These are phyloP conservation scores for Penicillium sp. DNA, from an alignment of 2,329 filamentous ascomycete species.

Conservation along the genomic window DNA sequence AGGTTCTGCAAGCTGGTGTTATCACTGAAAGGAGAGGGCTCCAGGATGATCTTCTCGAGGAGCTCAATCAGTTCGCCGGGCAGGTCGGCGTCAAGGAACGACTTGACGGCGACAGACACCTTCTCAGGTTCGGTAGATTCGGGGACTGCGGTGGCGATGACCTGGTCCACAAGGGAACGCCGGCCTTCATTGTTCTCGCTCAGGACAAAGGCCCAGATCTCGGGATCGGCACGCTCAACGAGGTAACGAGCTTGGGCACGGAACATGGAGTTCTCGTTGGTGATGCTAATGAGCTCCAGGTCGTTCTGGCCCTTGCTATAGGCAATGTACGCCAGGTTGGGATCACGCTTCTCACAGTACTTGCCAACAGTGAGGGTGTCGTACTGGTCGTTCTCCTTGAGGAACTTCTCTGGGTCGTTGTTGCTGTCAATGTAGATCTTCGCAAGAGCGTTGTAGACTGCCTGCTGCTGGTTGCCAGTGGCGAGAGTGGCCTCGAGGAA, in stretches of 20 bases:
- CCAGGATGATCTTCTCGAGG: conserved; percentile 98
- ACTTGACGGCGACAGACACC: conserved; percentile 89
- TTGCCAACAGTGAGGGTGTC: conserved; percentile 90
- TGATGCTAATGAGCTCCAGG: conserved; percentile 92
- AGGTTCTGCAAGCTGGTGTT: conserved; percentile 96
- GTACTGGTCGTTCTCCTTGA: conserved; percentile 96
- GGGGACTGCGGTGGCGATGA: conserved; percentile 90
- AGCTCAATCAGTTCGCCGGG: conserved; percentile 94
- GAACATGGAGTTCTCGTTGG: conserved; percentile 99
- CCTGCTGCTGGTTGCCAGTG: conserved; percentile 90
- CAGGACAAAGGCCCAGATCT: conserved; percentile 93
- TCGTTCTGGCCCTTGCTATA: conserved; percentile 98
- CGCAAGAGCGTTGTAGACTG: conserved; percentile 92
- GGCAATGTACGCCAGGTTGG: conserved; percentile 89
- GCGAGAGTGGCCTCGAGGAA: conserved; percentile 93
- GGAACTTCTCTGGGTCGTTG: conserved; percentile 95
- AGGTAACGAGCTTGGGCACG: conserved; percentile 95
- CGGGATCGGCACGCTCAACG: conserved; percentile 79
- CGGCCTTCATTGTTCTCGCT: conserved; percentile 95
- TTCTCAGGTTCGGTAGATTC: conserved; percentile 90
- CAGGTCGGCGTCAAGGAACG: conserved; percentile 86
- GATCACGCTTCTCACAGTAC: conserved; percentile 98
- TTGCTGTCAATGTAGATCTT: conserved; percentile 99
- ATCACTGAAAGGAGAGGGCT: conserved; percentile 98
- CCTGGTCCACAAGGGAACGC: conserved; percentile 90